Base-by-base conservation (phyloP, 768 basidiomycete genomes). In the Kwoniella heveanensis region DNA sequence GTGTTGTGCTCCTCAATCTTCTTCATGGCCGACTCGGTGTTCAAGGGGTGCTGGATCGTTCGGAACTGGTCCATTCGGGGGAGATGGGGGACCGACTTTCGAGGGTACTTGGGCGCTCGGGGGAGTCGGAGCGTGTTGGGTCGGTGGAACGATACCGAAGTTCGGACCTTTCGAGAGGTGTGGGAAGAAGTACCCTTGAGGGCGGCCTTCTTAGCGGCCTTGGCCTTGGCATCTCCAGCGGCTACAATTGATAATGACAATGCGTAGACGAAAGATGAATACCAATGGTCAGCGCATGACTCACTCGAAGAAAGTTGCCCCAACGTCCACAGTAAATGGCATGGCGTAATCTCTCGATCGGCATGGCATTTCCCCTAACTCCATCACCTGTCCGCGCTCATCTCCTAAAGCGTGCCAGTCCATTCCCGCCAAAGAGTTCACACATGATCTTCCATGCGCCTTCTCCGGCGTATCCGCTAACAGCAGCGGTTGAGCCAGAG, bases 1-100 rank as follows among this genome's bases (percentile, higher is more conserved):
- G 96, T 99, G 83, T 99, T 98, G 85, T 97, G 88, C 82, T 97
- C 95, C 85, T 99, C 95, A 62, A 99, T 99, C 87, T 99, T 96
- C 87, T 97, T 95, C 95, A 98, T 97, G 67, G 95, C 94, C 13
- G 87, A 89, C 82, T 98, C 94, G 17, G 92, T 95, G 87, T 92
- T 95, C 65, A 83, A 70, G 22, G 82, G 69, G 68, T 72, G 90
- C 60, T 92, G 87, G 77, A 97, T 91, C 48, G 91, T 93, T 82
- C 92, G 85, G 86, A 88, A 96, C 82, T 95, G 90, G 79, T 98
- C 96, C 91, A 97, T 92, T 69, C 95, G 84, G 27, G 93, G 92
- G 2, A 86, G 87, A 85, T 96, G 93, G 52, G 88, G 88, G 72
- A 98, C 85, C 56, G 89, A 89, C 83, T 94, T 97, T 77, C 95